These are phyloP conservation scores for Naganishia kalamii DNA, from an alignment of 768 basidiomycete species.

Conservation along the genomic window DNA sequence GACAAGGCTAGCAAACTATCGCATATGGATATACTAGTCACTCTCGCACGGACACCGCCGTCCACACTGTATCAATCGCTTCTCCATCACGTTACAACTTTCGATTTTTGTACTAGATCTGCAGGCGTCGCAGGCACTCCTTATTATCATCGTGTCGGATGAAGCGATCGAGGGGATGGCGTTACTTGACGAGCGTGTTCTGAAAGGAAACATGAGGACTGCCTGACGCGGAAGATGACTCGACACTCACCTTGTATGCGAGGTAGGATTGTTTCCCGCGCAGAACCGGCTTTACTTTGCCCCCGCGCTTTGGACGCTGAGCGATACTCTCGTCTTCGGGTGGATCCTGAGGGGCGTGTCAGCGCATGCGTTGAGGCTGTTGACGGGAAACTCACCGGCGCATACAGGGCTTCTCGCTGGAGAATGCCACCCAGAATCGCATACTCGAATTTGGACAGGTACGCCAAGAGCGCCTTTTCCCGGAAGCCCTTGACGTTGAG, in stretches of 20 bases:
- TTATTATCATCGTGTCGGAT: not conserved
- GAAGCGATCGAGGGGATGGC: not conserved
- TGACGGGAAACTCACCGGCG: not conserved
- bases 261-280: constrained; percentile 20
- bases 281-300: not conserved
- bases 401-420: constrained; percentile 22
- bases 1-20: not conserved
- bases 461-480: constrained; percentile 72
- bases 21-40: too few species aligned
- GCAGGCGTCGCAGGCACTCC: not conserved
- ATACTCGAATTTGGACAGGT: constrained; percentile 50
- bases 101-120: constrained; percentile 3
- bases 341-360: not conserved
- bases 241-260: constrained; percentile 22
- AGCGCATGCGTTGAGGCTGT: not conserved
- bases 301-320: constrained; percentile 5
- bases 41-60: too few species aligned
- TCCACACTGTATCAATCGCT: constrained; percentile 5
- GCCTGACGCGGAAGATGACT: not conserved
- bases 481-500: constrained; percentile 85
- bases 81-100: constrained; percentile 13
- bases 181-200: constrained; percentile 5
- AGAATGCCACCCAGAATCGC: constrained; percentile 39
- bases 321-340: constrained; percentile 11
- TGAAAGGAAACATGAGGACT: not conserved